Evolutionary conservation across 495 filamentous ascomycete genomes (phyloP).

Genomic region (Aspergillus indologenus): DNA sequence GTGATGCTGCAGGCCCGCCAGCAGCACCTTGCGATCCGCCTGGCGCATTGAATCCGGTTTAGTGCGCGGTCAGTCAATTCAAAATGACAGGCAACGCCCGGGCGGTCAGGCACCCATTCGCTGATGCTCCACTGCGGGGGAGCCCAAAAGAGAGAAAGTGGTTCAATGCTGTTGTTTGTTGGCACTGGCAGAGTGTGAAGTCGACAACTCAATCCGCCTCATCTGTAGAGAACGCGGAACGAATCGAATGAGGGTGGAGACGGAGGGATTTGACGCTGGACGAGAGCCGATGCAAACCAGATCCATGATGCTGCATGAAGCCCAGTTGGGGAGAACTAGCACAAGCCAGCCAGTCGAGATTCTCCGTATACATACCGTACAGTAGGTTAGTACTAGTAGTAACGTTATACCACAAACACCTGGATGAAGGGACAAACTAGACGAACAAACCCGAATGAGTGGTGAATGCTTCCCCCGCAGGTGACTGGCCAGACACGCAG

Average conservation of each 20-base stretch:
- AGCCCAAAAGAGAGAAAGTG: constrained; percentile 19
- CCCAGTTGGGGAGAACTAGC: too few relatives aligned
- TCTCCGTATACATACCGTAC: too few relatives aligned
- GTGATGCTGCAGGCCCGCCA: neutral
- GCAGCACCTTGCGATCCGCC: neutral
- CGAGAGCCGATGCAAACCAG: neutral
- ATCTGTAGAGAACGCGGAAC: constrained; percentile 14
- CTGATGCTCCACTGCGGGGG: constrained; percentile 37
- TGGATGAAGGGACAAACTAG: too few relatives aligned
- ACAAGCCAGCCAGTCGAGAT: too few relatives aligned
- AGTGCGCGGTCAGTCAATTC: constrained; percentile 1
- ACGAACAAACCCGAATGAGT: too few relatives aligned
- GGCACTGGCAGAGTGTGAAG: constrained; percentile 8
- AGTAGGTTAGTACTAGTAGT: too few relatives aligned
- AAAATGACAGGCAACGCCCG: constrained; percentile 26
- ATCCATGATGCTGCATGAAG: too few relatives aligned
- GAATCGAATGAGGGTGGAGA: neutral
- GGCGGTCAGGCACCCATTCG: constrained; percentile 41
- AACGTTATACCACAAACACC: too few relatives aligned
- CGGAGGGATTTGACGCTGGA: neutral
- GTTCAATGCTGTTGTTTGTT: constrained; percentile 8
- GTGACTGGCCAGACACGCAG: too few relatives aligned
- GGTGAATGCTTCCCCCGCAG: too few relatives aligned
- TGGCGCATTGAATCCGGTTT: constrained; percentile 3
- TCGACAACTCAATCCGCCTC: constrained; percentile 19